These are phyloP conservation scores for Cordyceps militaris DNA, from an alignment of 2,329 filamentous ascomycete species.

Conservation along the genomic window DNA sequence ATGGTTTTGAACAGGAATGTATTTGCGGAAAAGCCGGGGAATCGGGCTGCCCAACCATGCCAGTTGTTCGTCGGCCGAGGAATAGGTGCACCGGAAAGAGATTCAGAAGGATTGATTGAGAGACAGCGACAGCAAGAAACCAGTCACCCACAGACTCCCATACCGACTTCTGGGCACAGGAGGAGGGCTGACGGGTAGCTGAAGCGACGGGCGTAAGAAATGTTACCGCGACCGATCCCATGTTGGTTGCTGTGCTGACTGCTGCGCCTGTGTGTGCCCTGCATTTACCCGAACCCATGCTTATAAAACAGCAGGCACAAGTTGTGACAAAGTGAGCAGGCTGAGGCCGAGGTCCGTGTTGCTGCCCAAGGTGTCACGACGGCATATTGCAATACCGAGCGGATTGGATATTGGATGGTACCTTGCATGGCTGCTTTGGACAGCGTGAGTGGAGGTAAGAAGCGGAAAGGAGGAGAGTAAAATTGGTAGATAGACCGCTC, in stretches of 20 bases:
- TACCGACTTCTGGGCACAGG: not conserved
- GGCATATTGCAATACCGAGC: not conserved
- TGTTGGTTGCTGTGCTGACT: conserved; percentile 7
- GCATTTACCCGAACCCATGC: not conserved
- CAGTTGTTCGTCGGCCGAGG: not conserved
- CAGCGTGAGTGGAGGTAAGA: not conserved
- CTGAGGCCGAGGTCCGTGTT: not conserved
- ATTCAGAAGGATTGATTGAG: not conserved
- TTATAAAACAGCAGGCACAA: not conserved
- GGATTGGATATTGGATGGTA: not conserved
- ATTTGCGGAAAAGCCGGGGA: not conserved
- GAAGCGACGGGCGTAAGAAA: conserved; percentile 2
- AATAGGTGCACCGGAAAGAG: not conserved
- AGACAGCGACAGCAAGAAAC: not conserved
- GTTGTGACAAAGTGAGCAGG: not conserved
- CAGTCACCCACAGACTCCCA: not conserved
- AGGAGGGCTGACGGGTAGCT: not conserved
- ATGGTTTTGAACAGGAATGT: no score
- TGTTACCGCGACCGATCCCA: not conserved
- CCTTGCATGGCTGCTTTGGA: not conserved
- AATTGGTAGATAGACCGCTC: not conserved
- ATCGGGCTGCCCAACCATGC: not conserved
- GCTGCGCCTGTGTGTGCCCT: not conserved
- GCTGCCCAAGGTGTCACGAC: not conserved
- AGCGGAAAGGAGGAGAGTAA: not conserved